These are phyloP conservation scores for Stropharia rugosoannulata DNA, from an alignment of 768 basidiomycete genomes.

Conservation along the genomic window DNA sequence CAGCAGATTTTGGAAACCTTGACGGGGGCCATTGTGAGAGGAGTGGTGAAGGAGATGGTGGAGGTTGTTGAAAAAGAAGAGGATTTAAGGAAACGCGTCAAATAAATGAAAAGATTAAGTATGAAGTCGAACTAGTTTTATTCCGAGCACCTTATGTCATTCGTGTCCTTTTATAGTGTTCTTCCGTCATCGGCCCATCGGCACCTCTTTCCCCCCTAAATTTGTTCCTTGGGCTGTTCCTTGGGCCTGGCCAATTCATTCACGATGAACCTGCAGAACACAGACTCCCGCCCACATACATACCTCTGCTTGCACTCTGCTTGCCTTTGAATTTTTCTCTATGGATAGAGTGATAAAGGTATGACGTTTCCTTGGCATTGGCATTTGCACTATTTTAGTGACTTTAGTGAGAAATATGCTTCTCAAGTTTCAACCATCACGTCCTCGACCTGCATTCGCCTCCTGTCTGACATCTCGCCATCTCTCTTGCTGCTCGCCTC, in stretches of 20 bases:
- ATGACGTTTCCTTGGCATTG: neutral
- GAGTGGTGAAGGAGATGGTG: slow-evolving; percentile 8
- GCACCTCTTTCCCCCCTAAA: neutral
- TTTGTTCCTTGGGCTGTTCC: neutral
- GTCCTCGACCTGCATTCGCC: no score
- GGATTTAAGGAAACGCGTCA: slow-evolving; percentile 17
- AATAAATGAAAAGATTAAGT: slow-evolving; percentile 19
- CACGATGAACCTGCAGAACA: neutral
- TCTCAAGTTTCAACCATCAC: no score
- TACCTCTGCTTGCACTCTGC: neutral
- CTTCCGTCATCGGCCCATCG: neutral
- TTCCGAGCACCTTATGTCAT: slow-evolving; percentile 10
- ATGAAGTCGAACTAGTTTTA: slow-evolving; percentile 14
- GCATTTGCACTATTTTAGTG: no score
- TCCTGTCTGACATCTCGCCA: no score
- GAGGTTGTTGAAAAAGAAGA: slow-evolving; percentile 13
- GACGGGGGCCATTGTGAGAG: slow-evolving; percentile 47
- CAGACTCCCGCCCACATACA: no score
- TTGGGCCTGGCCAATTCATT: no score
- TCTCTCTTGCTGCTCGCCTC: no score
- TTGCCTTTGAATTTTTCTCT: neutral
- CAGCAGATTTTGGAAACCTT: slow-evolving; percentile 84
- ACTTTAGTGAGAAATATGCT: no score
- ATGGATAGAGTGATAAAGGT: neutral
- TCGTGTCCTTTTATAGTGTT: slow-evolving; percentile 3